Evolutionary conservation across 2,329 filamentous ascomycete species (phyloP).

Genomic region (Tothia fuscella): DNA sequence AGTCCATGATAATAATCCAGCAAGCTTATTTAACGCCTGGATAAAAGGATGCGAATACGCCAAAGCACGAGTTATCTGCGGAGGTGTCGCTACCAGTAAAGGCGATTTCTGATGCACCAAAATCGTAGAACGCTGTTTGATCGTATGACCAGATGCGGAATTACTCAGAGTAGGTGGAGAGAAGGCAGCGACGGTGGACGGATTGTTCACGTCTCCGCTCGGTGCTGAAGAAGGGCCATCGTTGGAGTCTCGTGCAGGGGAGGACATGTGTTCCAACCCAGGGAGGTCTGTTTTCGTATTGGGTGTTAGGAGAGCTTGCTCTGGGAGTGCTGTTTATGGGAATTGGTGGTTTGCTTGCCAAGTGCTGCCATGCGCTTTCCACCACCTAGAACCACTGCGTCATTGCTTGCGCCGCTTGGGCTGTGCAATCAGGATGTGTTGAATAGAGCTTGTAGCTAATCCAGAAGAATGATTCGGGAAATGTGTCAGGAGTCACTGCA

Average conservation of each 20-base stretch:
- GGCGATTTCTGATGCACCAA: conserved; percentile 96
- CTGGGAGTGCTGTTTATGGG: conserved; percentile 2
- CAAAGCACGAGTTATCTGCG: conserved; percentile 83
- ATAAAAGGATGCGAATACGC: conserved; percentile 95
- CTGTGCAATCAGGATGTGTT: too few relatives aligned
- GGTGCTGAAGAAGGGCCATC: conserved; percentile 26
- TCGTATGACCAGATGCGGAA: conserved; percentile 40
- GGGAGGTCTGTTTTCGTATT: conserved; percentile 20
- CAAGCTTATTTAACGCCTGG: conserved; percentile 73
- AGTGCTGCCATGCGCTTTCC: conserved; percentile 32
- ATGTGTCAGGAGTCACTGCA: too few relatives aligned
- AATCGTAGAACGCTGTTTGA: conserved; percentile 75
- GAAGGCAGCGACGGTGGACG: conserved; percentile 79
- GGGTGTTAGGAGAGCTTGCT: background rate
- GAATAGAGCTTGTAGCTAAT: too few relatives aligned
- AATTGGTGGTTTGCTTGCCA: too few relatives aligned
- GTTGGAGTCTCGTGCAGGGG: conserved; percentile 21
- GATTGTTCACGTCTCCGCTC: conserved; percentile 34
- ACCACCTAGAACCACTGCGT: too few relatives aligned
- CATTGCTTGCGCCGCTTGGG: too few relatives aligned
- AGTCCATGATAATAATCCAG: conserved; percentile 84
- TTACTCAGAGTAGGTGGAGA: conserved; percentile 69
- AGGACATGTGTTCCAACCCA: conserved; percentile 29
- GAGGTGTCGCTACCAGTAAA: conserved; percentile 81
- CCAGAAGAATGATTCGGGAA: too few relatives aligned